These are phyloP conservation scores for Exobasidium rhododendri DNA, from an alignment of 1,284 basidiomycete species.

Conservation along the genomic window DNA sequence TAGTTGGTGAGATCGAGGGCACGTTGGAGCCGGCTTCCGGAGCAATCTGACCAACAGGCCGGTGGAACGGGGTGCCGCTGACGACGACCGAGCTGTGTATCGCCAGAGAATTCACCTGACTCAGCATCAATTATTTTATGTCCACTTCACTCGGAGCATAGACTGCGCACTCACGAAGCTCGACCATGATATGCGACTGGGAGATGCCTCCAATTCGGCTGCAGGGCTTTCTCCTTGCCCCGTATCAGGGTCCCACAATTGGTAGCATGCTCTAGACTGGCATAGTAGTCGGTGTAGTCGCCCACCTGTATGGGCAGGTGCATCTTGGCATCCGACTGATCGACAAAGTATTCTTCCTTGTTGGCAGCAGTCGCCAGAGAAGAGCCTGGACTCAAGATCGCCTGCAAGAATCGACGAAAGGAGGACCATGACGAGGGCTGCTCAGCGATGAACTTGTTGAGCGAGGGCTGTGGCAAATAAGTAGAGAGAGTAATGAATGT, in stretches of 20 bases:
- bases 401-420: conserved; percentile 22
- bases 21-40: conserved; percentile 16
- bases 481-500: too few species aligned
- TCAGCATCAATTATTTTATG: too few species aligned
- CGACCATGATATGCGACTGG: conserved; percentile 41
- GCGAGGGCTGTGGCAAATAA: neutral
- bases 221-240: conserved; percentile 22
- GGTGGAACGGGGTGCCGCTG: conserved; percentile 23
- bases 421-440: conserved; percentile 8
- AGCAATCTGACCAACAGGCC: conserved; percentile 29
- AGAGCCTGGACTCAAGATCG: conserved; percentile 14
- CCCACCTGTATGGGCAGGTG: conserved; percentile 29
- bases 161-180: conserved; percentile 21
- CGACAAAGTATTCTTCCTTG: conserved; percentile 4
- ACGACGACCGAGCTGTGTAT: conserved; percentile 19
- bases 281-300: conserved; percentile 41
- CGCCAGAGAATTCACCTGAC: too few species aligned
- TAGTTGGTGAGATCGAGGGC: conserved; percentile 22
- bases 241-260: conserved; percentile 25
- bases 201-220: conserved; percentile 22
- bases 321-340: conserved; percentile 11
- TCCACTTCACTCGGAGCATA: too few species aligned
- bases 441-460: conserved; percentile 27
- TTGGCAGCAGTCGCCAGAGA: neutral
- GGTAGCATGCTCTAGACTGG: conserved; percentile 31